Evolutionary conservation across 148 eudicot genomes (phyloP).

Genomic region (Vaccinium macrocarpon): DNA sequence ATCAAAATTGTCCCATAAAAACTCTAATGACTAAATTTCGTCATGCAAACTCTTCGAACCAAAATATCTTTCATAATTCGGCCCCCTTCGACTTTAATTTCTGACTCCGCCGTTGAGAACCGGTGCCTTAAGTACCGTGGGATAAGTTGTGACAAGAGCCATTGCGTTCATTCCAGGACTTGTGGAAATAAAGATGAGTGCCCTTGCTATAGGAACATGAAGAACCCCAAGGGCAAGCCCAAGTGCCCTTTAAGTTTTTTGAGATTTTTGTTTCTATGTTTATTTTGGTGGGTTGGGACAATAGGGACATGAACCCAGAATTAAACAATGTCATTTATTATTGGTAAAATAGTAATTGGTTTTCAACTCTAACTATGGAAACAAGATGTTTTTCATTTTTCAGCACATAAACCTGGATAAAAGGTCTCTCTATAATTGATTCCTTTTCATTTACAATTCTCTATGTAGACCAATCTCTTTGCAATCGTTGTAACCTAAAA

Average conservation of each 20-base stretch:
- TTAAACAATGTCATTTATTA: not conserved
- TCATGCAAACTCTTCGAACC: no score
- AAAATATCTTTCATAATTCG: no score
- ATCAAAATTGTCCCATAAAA: no score
- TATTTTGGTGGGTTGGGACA: not conserved
- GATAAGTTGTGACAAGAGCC: no score
- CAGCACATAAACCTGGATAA: not conserved
- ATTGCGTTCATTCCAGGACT: slow-evolving; percentile 50
- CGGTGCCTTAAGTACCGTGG: not conserved
- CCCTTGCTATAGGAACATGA: slow-evolving; percentile 50
- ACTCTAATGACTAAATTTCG: no score
- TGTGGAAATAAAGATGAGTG: slow-evolving; percentile 52
- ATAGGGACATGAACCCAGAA: not conserved
- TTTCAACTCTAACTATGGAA: not conserved
- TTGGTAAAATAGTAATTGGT: not conserved
- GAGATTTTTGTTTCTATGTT: not conserved
- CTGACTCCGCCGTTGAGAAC: not conserved
- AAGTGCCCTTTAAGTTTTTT: slow-evolving; percentile 32
- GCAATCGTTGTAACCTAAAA: no score
- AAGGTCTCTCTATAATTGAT: not conserved
- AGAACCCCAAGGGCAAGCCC: slow-evolving; percentile 45
- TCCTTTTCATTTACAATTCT: not conserved
- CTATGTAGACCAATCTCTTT: no score
- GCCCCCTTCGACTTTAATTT: slow-evolving; percentile 31
- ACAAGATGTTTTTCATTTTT: not conserved